Evolutionary conservation across 805 yeast species (phyloP), one percentile per base, ranked within the genome.

Genomic region (Starmerella cellae): DNA sequence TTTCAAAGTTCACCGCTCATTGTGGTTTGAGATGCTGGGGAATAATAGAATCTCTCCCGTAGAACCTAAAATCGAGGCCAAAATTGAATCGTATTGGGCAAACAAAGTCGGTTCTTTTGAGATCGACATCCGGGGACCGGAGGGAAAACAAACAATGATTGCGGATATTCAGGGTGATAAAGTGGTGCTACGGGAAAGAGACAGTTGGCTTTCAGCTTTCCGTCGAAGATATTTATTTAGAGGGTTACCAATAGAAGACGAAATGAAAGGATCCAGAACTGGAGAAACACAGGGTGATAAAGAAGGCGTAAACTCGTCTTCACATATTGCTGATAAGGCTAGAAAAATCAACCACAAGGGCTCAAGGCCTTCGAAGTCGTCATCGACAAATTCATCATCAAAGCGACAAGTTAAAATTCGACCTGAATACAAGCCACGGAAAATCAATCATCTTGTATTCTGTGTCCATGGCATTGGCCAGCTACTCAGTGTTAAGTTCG

Each of bases 381-480:
- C 28, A 26, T 26, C 28, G 13, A 26, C 9, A 13, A n/a, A n/a
- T 17, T 14, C 27, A 9, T 24, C 20, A 21, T 21, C 38, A 11
- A 35, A 35, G n/a, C 17, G 38, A 20, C 18, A 24, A 21, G 39
- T 27, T 4, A 39, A 37, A 10, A 33, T 22, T 22, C 37, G 48
- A 14, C 50, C 51, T 3, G 41, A 31, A 19, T 39, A 20, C 32
- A 17, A 22, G 14, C 45, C 37, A 18, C 49, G 55, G 6, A 19
- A 19, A 8, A 42, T 54, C 22, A 36, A 77, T 28, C 83, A 77
- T 55, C 63, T 88, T 48, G 74, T 87, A 1, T 65, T 88, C n/a
- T 84, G 95, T 56, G 73, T 88, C 23, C 98, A 88, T 63, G 98
- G 98, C 0, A 82, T 88, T 46, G 98, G 97, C 2, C 98, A 88